Conservation (phyloP, 495 filamentous ascomycete species). For the Parathielavia hyrcaniae region DNA sequence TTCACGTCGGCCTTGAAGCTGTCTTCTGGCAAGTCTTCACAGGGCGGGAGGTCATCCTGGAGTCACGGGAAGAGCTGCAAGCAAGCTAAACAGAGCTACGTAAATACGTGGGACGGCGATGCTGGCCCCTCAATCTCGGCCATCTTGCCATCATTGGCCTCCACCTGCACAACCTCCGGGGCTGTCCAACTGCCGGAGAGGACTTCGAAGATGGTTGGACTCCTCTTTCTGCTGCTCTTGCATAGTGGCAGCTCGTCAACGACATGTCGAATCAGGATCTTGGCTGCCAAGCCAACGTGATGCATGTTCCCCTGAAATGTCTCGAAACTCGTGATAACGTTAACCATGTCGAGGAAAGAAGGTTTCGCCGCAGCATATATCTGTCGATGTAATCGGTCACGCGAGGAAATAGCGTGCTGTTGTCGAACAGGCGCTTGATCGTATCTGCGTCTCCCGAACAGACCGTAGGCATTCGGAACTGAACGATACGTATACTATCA, state of each 20-base stretch:
- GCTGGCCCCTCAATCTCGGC: conserved; percentile 12
- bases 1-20: conserved; percentile 11
- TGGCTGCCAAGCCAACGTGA: conserved; percentile 12
- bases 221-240: conserved; percentile 15
- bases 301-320: conserved; percentile 15
- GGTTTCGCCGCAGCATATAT: conserved; percentile 15
- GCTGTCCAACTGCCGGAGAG: conserved; percentile 11
- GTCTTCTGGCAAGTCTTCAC: conserved; percentile 13
- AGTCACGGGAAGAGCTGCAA: conserved; percentile 15
- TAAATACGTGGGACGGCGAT: conserved; percentile 12
- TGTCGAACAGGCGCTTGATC: conserved; percentile 16
- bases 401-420: conserved; percentile 13
- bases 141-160: conserved; percentile 8
- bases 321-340: conserved; percentile 17
- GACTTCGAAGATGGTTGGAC: conserved; percentile 16
- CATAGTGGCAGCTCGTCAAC: conserved; percentile 12
- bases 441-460: conserved; percentile 13
- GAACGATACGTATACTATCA: conserved; percentile 11
- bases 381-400: conserved; percentile 7
- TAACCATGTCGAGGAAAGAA: conserved; percentile 15
- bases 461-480: conserved; percentile 15
- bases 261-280: conserved; percentile 14
- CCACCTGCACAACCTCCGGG: conserved; percentile 12
- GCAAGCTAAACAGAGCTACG: conserved; percentile 13
- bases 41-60: conserved; percentile 5